These are phyloP conservation scores for Novymonas esmeraldas DNA, from an alignment of 208 protist genomes.

Conservation along the genomic window DNA sequence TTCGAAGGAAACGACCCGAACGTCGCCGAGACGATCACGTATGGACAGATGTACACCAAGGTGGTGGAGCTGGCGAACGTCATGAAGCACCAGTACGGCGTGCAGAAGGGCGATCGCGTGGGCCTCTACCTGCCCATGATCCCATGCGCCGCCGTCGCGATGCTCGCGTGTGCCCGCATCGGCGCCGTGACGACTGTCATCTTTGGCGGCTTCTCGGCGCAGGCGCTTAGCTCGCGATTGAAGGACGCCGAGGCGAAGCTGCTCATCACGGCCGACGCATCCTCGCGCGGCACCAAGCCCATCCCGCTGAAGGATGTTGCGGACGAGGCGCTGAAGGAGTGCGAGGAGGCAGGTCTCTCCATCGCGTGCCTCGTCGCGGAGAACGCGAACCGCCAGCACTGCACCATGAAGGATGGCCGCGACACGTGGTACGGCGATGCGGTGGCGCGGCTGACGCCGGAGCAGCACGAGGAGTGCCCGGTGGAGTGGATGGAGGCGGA, in stretches of 20 bases:
- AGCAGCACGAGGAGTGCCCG: constrained; percentile 52
- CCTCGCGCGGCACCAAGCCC: constrained; percentile 82
- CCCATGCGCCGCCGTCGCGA: constrained; percentile 86
- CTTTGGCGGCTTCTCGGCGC: constrained; percentile 84
- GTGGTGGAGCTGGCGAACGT: constrained; percentile 92
- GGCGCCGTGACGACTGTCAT: constrained; percentile 90
- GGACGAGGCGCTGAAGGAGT: constrained; percentile 75
- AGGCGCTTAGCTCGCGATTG: constrained; percentile 64
- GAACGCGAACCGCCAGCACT: constrained; percentile 46
- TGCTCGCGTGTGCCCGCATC: constrained; percentile 98
- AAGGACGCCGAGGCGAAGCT: constrained; percentile 65
- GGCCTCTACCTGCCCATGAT: constrained; percentile 98
- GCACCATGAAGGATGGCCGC: constrained; percentile 58
- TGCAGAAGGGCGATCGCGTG: constrained; percentile 94
- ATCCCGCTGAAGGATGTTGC: constrained; percentile 91
- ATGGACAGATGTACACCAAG: constrained; percentile 79
- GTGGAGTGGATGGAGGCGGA: constrained; percentile 94
- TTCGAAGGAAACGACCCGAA: constrained; percentile 87
- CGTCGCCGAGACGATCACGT: constrained; percentile 69
- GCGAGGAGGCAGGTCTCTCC: constrained; percentile 19
- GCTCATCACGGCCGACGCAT: constrained; percentile 84
- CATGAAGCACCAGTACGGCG: constrained; percentile 82
- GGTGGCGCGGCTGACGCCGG: constrained; percentile 29
- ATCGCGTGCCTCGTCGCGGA: constrained; percentile 59
- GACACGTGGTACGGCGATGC: constrained; percentile 83